Evolutionary conservation across 2,329 filamentous ascomycete genomes (phyloP).

Genomic region (Simplicillium aogashimaense): DNA sequence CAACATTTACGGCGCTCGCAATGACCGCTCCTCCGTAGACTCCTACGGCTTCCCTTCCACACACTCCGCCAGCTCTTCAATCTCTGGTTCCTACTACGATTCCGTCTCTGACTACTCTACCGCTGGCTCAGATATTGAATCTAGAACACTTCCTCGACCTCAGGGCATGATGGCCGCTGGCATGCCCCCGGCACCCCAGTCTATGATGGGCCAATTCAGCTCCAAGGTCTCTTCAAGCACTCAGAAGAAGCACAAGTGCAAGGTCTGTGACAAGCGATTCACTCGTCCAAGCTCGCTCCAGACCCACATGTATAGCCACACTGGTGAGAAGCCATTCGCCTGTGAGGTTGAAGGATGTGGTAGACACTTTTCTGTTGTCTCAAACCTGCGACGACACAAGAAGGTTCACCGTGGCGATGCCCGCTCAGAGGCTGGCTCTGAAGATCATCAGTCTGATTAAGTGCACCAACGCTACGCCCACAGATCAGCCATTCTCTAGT

Average conservation of each 20-base stretch:
- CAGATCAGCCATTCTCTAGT: background rate
- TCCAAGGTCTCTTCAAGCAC: slow-evolving; percentile 93
- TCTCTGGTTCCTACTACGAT: slow-evolving; percentile 81
- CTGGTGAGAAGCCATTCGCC: slow-evolving; percentile 91
- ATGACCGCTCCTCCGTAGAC: slow-evolving; percentile 64
- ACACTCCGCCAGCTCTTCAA: slow-evolving; percentile 80
- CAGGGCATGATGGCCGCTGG: slow-evolving; percentile 51
- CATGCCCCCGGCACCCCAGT: slow-evolving; percentile 75
- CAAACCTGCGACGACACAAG: slow-evolving; percentile 85
- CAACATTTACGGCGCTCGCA: slow-evolving; percentile 70
- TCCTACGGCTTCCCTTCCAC: slow-evolving; percentile 85
- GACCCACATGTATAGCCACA: slow-evolving; percentile 98
- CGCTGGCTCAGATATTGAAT: slow-evolving; percentile 75
- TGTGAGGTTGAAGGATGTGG: slow-evolving; percentile 94
- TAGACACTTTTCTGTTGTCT: slow-evolving; percentile 93
- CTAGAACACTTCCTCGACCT: slow-evolving; percentile 75
- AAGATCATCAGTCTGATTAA: slow-evolving; percentile 52
- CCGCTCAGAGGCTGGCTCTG: slow-evolving; percentile 52
- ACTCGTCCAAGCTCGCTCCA: slow-evolving; percentile 89
- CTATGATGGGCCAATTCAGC: slow-evolving; percentile 98
- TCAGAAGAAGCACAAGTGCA: slow-evolving; percentile 99
- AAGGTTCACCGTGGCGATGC: slow-evolving; percentile 79
- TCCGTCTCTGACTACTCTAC: slow-evolving; percentile 93
- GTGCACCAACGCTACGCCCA: slow-evolving; percentile 1
- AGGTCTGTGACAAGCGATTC: slow-evolving; percentile 96